Evolutionary conservation across 2,329 filamentous ascomycete species (phyloP), one percentile per base, ranked within the genome.

Genomic region (Geoglossum cookeanum): DNA sequence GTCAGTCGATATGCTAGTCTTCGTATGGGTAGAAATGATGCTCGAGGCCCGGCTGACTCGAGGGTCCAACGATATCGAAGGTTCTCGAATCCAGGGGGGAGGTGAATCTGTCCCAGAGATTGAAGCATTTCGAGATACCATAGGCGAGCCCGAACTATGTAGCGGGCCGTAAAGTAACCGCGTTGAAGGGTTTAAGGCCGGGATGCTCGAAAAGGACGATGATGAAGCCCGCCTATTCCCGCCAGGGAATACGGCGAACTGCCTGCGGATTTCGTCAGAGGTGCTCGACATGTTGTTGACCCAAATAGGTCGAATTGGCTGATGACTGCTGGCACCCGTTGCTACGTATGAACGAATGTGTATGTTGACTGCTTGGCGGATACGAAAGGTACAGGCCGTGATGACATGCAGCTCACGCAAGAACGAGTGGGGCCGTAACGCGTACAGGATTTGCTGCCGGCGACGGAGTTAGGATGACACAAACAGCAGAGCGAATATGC

Each of bases 1-100:
- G 7, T 39, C 47, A 22, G 56, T 58, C 4, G 30, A n/a, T 35
- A 58, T 44, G 49, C 56, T 58, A 15, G 48, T 55, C n/a, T 35
- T 58, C 3, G 56, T 58, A 33, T 49, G 15, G 6, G 56, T 58
- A 22, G 56, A 58, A n/a, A 54, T 30, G 51, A 58, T 22, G n/a
- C 56, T 58, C 6, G 56, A 58, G 30, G 56, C 56, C 15, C 52
- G 51, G 44, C 56, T 58, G 22, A 32, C 33, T 33, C 56, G 47
- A 9, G 51, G 27, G 13, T 45, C 17, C 37, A 58, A 44, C 27
- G 56, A 45, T 9, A 53, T 33, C 39, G 17, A 15, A 35, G 27
- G 22, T 13, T 32, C 56, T 29, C 37, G 35, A 35, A 52, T 29
- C 47, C 49, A 58, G 27, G 39, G 30, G 30, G 37, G 13, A 13